These are phyloP conservation scores for Heliamphora pulchella DNA, from an alignment of 179 eudicot species.

Conservation along the genomic window DNA sequence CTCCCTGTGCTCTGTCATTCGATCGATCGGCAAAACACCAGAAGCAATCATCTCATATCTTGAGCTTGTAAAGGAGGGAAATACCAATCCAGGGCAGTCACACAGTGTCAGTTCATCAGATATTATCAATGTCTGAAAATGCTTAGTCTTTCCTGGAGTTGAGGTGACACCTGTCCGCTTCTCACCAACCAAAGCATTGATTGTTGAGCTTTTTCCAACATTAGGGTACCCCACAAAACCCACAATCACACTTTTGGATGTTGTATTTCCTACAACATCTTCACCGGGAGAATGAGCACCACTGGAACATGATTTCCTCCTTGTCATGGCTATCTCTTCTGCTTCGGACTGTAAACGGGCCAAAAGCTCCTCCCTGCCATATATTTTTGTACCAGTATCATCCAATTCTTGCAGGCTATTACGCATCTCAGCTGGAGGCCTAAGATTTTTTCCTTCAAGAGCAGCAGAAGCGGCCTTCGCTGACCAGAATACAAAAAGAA, in stretches of 20 bases:
- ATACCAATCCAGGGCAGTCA: conserved; percentile 96
- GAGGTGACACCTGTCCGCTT: conserved; percentile 87
- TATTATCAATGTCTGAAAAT: conserved; percentile 83
- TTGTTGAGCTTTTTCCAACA: conserved; percentile 95
- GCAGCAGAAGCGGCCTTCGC: conserved; percentile 92
- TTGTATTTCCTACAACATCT: conserved; percentile 14
- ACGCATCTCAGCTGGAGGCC: conserved; percentile 20
- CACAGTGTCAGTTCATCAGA: conserved; percentile 78
- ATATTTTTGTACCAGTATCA: conserved; percentile 55
- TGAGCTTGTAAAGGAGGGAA: conserved; percentile 92
- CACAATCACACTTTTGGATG: conserved; percentile 46
- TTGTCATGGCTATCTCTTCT: conserved; percentile 58
- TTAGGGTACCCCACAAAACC: conserved; percentile 97
- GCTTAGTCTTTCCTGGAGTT: conserved; percentile 95
- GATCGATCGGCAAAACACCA: conserved; percentile 85
- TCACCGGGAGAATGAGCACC: conserved; percentile 26
- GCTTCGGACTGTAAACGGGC: conserved; percentile 84
- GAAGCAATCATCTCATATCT: conserved; percentile 94
- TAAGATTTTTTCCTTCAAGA: conserved; percentile 55
- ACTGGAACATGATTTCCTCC: conserved; percentile 25
- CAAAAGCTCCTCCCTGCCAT: conserved; percentile 74
- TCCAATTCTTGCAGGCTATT: conserved; percentile 29
- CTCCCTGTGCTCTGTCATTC: conserved; percentile 87
- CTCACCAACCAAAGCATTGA: conserved; percentile 83
- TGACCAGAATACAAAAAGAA: conserved; percentile 90